Evolutionary conservation across 225 moss, liverwort and hornwort species (phyloP).

Genomic region (Neckera pumila): DNA sequence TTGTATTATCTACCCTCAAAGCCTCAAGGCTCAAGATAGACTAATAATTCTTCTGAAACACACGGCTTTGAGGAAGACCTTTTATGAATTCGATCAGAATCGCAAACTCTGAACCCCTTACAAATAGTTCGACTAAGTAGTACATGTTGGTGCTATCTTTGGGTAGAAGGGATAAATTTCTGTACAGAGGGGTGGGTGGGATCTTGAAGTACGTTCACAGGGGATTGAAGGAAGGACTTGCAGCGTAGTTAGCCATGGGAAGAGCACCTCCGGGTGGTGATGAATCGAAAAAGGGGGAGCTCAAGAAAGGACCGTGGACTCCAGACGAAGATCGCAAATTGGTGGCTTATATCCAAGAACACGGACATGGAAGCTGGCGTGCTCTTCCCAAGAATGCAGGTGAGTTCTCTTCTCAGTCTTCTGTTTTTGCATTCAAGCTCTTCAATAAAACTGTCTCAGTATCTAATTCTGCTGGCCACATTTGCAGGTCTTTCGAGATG

Average conservation of each 20-base stretch:
- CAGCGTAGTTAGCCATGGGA: slow-evolving; percentile 3
- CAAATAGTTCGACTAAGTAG: background rate
- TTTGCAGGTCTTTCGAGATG: slow-evolving; percentile 16
- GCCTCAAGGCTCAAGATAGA: background rate
- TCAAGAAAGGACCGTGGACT: slow-evolving; percentile 37
- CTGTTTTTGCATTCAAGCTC: background rate
- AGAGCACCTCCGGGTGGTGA: slow-evolving; percentile 15
- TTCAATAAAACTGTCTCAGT: background rate
- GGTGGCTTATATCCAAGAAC: slow-evolving; percentile 18
- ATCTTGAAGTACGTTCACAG: background rate
- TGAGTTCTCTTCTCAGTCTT: background rate
- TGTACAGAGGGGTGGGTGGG: background rate
- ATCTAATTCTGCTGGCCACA: background rate
- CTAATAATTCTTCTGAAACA: background rate
- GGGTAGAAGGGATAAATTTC: background rate
- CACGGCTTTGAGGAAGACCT: background rate
- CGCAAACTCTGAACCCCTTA: background rate
- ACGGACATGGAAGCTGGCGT: slow-evolving; percentile 34
- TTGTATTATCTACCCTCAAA: background rate
- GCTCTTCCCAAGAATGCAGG: slow-evolving; percentile 31
- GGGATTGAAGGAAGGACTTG: background rate
- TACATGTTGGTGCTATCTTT: background rate
- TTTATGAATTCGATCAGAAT: background rate
- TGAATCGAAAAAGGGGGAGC: background rate
- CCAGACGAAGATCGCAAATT: slow-evolving; percentile 35